A percentile compares a stretch with the other conserved stretches of the same genome.
These are phyloP conservation scores for Fusarium miscanthi DNA, from an alignment of 2,329 filamentous ascomycete species.

Conservation along the genomic window DNA sequence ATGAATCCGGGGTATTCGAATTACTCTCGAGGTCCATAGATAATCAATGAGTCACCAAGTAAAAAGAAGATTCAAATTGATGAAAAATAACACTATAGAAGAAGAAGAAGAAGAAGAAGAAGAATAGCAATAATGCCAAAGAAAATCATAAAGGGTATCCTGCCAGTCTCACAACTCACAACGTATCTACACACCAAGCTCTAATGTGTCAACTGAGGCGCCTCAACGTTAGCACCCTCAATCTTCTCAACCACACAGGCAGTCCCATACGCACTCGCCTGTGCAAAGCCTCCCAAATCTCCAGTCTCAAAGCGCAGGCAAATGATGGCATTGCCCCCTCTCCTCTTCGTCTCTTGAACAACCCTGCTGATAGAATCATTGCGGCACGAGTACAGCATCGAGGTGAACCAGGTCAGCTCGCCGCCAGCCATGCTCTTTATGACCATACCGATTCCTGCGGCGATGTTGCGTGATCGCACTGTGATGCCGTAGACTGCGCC, in stretches of 20 bases:
- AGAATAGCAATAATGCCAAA: not conserved
- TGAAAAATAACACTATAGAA: not conserved
- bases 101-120: not conserved
- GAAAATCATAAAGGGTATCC: not conserved
- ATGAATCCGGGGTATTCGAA: not conserved
- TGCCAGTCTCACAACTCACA: not conserved
- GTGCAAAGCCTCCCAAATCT: conserved; percentile 65
- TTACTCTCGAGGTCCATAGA: not conserved
- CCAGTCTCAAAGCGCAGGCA: conserved; percentile 68
- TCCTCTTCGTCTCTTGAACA: conserved; percentile 66
- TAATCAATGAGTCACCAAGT: too few species aligned
- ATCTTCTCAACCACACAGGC: conserved; percentile 68
- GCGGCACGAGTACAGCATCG: conserved; percentile 67
- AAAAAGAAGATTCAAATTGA: not conserved
- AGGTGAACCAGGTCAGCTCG: conserved; percentile 69
- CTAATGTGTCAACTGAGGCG: conserved; percentile 42
- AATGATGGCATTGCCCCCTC: conserved; percentile 70
- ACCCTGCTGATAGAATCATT: conserved; percentile 68
- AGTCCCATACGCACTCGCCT: conserved; percentile 70
- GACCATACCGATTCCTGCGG: conserved; percentile 65
- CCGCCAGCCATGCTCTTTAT: conserved; percentile 68
- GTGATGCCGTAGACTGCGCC: conserved; percentile 69
- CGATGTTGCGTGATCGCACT: conserved; percentile 68
- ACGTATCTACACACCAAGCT: not conserved
- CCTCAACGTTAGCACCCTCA: conserved; percentile 49